phyloP scores from a whole-genome alignment of 2,329 filamentous ascomycete species.

The Pyricularia grisea region DNA sequence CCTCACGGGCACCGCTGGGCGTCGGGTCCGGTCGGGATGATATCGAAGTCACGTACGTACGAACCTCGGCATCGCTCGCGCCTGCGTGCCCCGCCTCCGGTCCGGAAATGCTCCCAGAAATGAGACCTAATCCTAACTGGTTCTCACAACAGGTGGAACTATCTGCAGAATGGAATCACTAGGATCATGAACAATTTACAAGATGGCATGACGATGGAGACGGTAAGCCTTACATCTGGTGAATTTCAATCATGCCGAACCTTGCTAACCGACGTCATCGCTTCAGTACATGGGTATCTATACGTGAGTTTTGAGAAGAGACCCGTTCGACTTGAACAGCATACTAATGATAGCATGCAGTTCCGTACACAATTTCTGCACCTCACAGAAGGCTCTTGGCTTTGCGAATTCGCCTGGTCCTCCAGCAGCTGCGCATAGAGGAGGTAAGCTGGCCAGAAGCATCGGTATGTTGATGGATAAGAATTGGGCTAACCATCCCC shows the following conservation, averaged over 20 bases:
- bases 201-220: conserved; percentile 87
- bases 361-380: conserved; percentile 98
- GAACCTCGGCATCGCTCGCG: neutral
- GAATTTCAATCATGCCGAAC: neutral
- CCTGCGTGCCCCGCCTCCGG: neutral
- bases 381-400: conserved; percentile 87
- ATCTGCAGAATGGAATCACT: conserved; percentile 78
- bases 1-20: neutral
- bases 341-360: conserved; percentile 31
- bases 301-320: conserved; percentile 47
- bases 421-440: conserved; percentile 49
- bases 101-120: neutral
- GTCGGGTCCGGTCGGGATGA: conserved; percentile 11
- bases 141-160: conserved; percentile 60
- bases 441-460: conserved; percentile 40
- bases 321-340: neutral
- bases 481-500: neutral
- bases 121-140: neutral
- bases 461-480: neutral
- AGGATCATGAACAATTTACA: conserved; percentile 91
- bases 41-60: conserved; percentile 13
- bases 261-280: conserved; percentile 9
- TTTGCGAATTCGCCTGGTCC: conserved; percentile 24
- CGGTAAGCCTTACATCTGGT: conserved; percentile 37
- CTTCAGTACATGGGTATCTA: conserved; percentile 88